These are phyloP conservation scores for Calonectria pseudoturangicola DNA, from an alignment of 2,329 filamentous ascomycete genomes.

Conservation along the genomic window DNA sequence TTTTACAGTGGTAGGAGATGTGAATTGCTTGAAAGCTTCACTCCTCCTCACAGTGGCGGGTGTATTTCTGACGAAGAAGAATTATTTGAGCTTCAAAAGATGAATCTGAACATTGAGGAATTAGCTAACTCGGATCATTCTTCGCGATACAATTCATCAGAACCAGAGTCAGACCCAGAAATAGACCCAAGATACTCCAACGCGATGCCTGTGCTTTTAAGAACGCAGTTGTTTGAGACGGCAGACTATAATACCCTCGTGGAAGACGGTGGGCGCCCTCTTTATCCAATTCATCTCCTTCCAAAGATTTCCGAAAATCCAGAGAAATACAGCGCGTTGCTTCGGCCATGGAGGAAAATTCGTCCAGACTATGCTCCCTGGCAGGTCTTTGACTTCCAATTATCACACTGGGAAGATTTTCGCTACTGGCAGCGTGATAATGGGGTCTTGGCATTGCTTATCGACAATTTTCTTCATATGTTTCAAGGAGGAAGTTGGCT, in stretches of 20 bases:
- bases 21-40: background rate
- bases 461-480: background rate
- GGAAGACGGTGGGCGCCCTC: background rate
- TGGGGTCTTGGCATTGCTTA: background rate
- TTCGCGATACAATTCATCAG: background rate
- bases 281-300: background rate
- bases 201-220: background rate
- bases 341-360: background rate
- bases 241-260: background rate
- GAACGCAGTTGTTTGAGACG: background rate
- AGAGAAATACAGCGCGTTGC: background rate
- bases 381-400: background rate
- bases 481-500: background rate
- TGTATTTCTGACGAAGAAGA: background rate
- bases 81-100: background rate
- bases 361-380: too few species aligned
- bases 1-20: background rate
- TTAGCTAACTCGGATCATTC: too few species aligned
- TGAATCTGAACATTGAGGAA: too few species aligned
- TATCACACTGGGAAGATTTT: background rate
- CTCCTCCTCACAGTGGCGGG: background rate
- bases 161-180: background rate
- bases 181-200: background rate
- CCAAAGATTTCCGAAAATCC: background rate
- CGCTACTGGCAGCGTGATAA: constrained; percentile 4